Evolutionary conservation across 1,284 basidiomycete species (phyloP), one percentile per base, ranked within the genome.

Genomic region (Meira nashicola): DNA sequence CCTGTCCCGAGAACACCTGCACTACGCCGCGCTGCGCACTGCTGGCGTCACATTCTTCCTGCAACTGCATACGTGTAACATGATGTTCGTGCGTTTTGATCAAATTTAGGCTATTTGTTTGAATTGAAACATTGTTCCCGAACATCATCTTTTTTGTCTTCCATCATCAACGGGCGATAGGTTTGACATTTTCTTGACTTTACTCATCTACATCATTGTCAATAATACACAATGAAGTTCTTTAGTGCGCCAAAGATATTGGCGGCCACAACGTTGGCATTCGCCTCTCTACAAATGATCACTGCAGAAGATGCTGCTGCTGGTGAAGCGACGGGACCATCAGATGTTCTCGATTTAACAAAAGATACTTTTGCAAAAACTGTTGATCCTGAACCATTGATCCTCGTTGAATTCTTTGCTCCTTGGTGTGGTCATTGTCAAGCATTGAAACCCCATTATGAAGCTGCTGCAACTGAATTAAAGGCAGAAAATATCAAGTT

Each of bases 341-440:
- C 28, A 33, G 90, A 96, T 80, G 92, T 96, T 67, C 66, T 92
- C 62, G 86, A 82, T 76, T 82, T 95, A 67, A 89, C 86, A 43
- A 79, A 86, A 52, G 79, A 82, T 70, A 86, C 83, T 77, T 96
- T 97, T 79, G 83, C 87, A 68, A 80, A 83, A 37, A 81, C 84
- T 61, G 86, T 94, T 65, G 82, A 84, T 66, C 80, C 83, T 10
- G 89, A 75, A 76, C 79, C 87, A 43, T 82, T 97, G 65, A 87
- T 93, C 67, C 85, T 98, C 49, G 89, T 97, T 70, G 94, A 98
- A 83, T 96, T 93, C 86, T 94, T 89, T 79, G 91, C 90, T 39
- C 90, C 90, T 60, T 92, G 89, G 89, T 90, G 78, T 33, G 80
- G 78, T 37, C 64, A 77, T 82, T 94, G 91, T 83, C 92, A 93